Evolutionary conservation across 495 filamentous ascomycete species (phyloP).

Genomic region (Oleoguttula mirabilis): DNA sequence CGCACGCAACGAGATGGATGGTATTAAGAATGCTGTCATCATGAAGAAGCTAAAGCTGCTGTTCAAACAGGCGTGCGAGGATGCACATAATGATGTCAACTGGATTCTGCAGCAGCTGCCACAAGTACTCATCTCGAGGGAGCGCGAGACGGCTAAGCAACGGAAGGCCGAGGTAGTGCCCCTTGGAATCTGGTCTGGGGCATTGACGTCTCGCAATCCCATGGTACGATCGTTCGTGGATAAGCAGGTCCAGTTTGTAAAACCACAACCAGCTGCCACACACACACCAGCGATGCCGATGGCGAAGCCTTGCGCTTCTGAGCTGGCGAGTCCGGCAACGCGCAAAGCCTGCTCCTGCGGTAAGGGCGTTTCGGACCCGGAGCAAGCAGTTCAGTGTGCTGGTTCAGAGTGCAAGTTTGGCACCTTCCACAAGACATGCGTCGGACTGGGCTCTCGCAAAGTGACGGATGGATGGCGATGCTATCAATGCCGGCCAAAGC

Average conservation of each 20-base stretch:
- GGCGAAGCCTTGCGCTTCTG: too few species aligned
- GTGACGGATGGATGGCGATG: background rate
- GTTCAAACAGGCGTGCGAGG: background rate
- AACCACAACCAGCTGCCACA: background rate
- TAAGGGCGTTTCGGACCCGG: too few species aligned
- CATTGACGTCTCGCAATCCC: too few species aligned
- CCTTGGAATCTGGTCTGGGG: too few species aligned
- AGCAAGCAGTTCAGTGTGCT: too few species aligned
- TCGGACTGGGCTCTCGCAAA: background rate
- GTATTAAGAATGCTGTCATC: background rate
- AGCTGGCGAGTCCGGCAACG: too few species aligned
- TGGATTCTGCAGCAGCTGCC: background rate
- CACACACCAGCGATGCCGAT: too few species aligned
- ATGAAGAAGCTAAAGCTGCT: background rate
- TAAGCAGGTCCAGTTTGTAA: background rate
- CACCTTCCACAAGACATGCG: slow-evolving; percentile 1
- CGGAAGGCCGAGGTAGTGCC: too few species aligned
- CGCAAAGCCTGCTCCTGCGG: too few species aligned
- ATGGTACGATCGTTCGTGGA: too few species aligned
- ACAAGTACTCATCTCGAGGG: background rate
- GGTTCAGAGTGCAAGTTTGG: background rate
- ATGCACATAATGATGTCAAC: background rate
- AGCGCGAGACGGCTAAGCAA: too few species aligned
- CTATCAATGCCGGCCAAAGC: background rate
- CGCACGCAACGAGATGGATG: background rate